A percentile compares a stretch with the other conserved stretches of the same genome.
phyloP scores from a whole-genome alignment of 805 yeast species.

The Wickerhamomyces ciferrii region DNA sequence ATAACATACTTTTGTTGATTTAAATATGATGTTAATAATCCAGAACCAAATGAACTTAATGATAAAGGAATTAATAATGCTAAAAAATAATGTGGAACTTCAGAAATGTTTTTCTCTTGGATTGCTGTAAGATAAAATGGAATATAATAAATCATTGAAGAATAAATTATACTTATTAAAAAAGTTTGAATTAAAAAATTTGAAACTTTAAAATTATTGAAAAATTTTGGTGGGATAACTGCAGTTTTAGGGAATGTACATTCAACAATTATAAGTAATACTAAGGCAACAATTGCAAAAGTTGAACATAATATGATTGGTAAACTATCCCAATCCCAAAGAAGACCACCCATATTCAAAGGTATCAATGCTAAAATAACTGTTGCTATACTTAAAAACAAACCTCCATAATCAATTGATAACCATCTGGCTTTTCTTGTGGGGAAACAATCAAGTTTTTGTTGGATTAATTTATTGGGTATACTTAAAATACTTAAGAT shows the following conservation, averaged over 20 bases:
- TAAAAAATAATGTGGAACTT: conserved; percentile 11
- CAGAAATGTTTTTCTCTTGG: conserved; percentile 29
- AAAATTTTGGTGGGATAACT: conserved; percentile 43
- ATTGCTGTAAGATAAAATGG: conserved; percentile 39
- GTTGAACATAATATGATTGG: conserved; percentile 25
- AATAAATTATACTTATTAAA: conserved; percentile 42
- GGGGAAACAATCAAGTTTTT: background rate
- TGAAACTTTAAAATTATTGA: conserved; percentile 30
- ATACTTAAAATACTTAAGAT: conserved; percentile 23
- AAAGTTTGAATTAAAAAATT: conserved; percentile 32
- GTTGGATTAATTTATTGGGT: too few relatives aligned
- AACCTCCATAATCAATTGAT: conserved; percentile 26
- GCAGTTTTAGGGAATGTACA: conserved; percentile 41
- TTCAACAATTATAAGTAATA: conserved; percentile 38
- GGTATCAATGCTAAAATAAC: conserved; percentile 44
- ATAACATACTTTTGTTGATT: conserved; percentile 40
- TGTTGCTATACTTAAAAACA: conserved; percentile 37
- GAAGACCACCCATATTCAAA: conserved; percentile 48
- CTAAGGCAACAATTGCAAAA: conserved; percentile 28
- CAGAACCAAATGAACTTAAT: conserved; percentile 35
- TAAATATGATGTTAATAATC: conserved; percentile 36
- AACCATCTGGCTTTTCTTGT: background rate
- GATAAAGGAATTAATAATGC: conserved; percentile 43
- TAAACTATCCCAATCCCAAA: conserved; percentile 40
- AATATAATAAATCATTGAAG: conserved; percentile 39